phyloP scores from a whole-genome alignment of 495 filamentous ascomycete genomes.

The Neurospora africana region DNA sequence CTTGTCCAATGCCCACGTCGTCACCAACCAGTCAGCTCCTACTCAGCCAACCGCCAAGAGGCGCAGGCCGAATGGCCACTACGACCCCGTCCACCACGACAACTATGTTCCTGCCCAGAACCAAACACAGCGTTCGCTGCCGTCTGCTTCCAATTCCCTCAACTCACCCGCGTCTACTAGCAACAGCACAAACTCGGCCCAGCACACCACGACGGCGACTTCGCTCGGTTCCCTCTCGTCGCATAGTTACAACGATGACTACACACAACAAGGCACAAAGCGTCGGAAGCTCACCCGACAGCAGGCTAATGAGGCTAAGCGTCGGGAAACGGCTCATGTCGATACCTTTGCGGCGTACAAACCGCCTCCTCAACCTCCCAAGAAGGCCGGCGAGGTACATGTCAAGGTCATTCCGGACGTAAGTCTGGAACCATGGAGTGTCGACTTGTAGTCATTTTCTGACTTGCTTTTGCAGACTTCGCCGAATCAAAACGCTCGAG shows the following conservation, averaged over 20 bases:
- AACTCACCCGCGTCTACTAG: conserved; percentile 44
- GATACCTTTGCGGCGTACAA: conserved; percentile 71
- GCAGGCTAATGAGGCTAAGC: conserved; percentile 70
- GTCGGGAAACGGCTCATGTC: conserved; percentile 52
- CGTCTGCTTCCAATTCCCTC: conserved; percentile 49
- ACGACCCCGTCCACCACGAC: conserved; percentile 34
- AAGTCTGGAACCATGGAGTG: conserved; percentile 29
- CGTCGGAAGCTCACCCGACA: conserved; percentile 69
- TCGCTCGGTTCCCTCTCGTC: conserved; percentile 63
- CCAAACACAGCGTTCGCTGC: conserved; percentile 40
- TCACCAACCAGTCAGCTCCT: conserved; percentile 9
- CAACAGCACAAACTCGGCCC: conserved; percentile 72
- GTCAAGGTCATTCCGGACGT: conserved; percentile 79
- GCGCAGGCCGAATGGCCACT: conserved; percentile 41
- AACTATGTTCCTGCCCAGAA: conserved; percentile 56
- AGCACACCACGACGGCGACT: conserved; percentile 82
- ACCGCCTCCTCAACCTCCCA: conserved; percentile 75
- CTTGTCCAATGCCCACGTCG: conserved; percentile 16
- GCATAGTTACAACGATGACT: conserved; percentile 52
- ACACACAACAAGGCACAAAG: conserved; percentile 59
- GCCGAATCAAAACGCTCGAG: conserved; percentile 43
- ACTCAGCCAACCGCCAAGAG: conserved; percentile 35
- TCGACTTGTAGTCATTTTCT: not conserved
- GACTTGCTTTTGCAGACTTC: conserved; percentile 26
- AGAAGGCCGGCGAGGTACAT: conserved; percentile 84